These are phyloP conservation scores for Santalum album DNA, from an alignment of 164 flowering plant genomes.

Conservation along the genomic window DNA sequence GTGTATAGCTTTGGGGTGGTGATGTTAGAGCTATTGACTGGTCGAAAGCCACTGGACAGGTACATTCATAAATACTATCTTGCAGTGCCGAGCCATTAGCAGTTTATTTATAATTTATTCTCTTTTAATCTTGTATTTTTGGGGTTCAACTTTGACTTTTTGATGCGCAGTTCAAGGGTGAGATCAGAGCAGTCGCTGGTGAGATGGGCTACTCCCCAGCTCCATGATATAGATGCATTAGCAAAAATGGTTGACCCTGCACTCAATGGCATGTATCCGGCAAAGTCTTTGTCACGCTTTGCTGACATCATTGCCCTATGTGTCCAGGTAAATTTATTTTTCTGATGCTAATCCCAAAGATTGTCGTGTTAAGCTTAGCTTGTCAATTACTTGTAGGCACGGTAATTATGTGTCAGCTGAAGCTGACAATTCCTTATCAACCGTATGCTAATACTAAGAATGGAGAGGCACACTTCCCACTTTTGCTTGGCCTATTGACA, in stretches of 20 bases:
- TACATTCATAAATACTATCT: no score
- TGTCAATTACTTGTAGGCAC: neutral
- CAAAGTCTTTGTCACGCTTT: conserved; percentile 91
- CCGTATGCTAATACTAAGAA: no score
- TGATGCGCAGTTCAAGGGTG: conserved; percentile 56
- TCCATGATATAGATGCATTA: conserved; percentile 93
- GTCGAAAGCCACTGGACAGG: conserved; percentile 97
- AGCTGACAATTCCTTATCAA: no score
- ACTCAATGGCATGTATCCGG: conserved; percentile 90
- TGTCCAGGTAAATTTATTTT: conserved; percentile 64
- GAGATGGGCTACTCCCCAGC: conserved; percentile 97
- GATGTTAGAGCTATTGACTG: conserved; percentile 91
- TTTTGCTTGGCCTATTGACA: no score
- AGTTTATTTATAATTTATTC: neutral
- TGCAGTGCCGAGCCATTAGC: no score
- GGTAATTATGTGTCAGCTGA: no score
- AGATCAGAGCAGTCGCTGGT: conserved; percentile 93
- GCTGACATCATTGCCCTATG: conserved; percentile 94
- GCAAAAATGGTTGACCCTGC: conserved; percentile 94
- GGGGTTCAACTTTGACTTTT: conserved; percentile 1
- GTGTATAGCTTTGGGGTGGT: conserved; percentile 98
- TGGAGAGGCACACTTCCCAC: no score
- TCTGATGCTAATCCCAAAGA: neutral
- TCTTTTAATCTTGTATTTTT: neutral
- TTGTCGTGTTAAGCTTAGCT: neutral